These are phyloP conservation scores for Fennellomyces sp. DNA, from an alignment of 371 early-diverging fungal genomes.

Conservation along the genomic window DNA sequence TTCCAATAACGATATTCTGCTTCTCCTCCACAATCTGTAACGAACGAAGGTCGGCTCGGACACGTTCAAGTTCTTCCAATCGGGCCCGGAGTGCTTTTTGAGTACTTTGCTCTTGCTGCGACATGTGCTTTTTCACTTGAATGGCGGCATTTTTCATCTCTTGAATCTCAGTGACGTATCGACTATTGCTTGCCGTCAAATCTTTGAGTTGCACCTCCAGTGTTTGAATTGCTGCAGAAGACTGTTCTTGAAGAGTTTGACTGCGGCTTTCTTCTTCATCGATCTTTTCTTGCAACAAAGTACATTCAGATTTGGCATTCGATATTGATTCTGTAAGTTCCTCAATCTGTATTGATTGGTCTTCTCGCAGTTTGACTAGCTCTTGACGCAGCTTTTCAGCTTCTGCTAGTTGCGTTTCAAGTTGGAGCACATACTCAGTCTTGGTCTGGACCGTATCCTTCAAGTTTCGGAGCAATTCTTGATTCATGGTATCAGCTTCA, in stretches of 20 bases:
- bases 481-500: background rate
- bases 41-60: conserved; percentile 28
- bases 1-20: conserved; percentile 39
- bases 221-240: background rate
- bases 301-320: background rate
- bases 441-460: background rate
- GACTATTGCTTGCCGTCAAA: background rate
- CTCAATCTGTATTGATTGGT: background rate
- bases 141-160: background rate
- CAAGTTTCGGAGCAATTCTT: background rate
- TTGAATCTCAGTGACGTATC: background rate
- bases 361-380: background rate
- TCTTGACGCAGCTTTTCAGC: background rate
- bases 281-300: background rate
- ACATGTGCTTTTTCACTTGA: conserved; percentile 24
- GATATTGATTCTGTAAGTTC: background rate
- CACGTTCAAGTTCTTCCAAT: conserved; percentile 33
- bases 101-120: conserved; percentile 29
- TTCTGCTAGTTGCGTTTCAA: background rate
- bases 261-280: background rate
- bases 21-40: conserved; percentile 33
- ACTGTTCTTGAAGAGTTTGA: background rate
- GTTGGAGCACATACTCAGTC: background rate
- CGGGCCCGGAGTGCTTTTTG: conserved; percentile 23
- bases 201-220: background rate